Base-by-base conservation (phyloP, 371 early-diverging fungal genomes). In the Ordospora colligata region DNA sequence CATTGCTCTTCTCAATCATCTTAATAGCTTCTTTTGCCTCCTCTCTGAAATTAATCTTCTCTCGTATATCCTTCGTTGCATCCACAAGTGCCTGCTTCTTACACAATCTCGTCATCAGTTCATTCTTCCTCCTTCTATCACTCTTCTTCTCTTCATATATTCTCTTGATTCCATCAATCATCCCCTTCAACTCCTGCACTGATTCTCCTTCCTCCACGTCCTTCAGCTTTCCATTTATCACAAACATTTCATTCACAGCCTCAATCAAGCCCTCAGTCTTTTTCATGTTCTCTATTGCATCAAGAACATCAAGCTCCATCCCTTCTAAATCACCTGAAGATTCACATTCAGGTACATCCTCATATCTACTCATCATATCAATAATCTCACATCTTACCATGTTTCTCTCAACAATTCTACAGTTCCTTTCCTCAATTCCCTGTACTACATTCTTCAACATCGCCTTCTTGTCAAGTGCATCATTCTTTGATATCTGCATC, bases 391-490 rank as follows among this genome's bases (percentile, higher is more conserved):
- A 44, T 6, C 46, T 44, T 23, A 40, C 51, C n/a, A 9, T 32
- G 44, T 76, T 68, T 65, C 53, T 76, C 21, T 47, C 46, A 50
- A 74, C 47, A 72, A 40, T 49, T 32, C 9, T 46, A 22, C 21
- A 44, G 68, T 64, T 47, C 23, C 10, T 49, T 5, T 11, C 32
- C 49, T 69, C 70, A 27, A 27, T 42, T 40, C 23, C 51, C n/a
- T 75, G 52, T 14, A 43, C 7, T 8, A 53, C 52, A 14, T 62
- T 72, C 51, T 65, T 43, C 37, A 78, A 4, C 32, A 23, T 49
- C 51, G 67, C 62, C 37, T 44, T 40, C 14, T 70, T 54, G 21
- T 27, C 43, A 44, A 45, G 40, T 14, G 27, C 7, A 51, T 75
- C 46, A 43, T 51, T 49, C 40, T 43, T 32, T 45, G 43, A 19